phyloP scores from a whole-genome alignment of 176 grass and related monocot species.

The Guadua angustifolia region DNA sequence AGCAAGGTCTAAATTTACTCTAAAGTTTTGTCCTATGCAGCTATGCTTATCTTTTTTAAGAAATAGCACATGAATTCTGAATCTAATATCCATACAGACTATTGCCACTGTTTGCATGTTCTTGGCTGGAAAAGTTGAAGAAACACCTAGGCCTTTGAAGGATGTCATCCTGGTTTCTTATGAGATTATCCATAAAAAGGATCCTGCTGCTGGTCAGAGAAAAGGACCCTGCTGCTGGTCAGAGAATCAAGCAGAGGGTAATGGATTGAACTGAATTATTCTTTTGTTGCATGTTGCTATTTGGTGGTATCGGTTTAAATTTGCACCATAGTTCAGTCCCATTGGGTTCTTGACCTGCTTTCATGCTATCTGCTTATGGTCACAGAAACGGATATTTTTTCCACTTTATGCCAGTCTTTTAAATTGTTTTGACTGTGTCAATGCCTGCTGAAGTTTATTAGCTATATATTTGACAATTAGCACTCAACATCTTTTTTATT shows the following conservation, averaged over 20 bases:
- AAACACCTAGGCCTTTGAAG: slow-evolving; percentile 91
- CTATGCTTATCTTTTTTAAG: slow-evolving; percentile 24
- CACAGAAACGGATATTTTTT: not conserved
- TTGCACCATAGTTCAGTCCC: not conserved
- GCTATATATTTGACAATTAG: not conserved
- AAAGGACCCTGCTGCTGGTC: slow-evolving; percentile 89
- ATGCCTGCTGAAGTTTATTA: not conserved
- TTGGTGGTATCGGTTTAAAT: not conserved
- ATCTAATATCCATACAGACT: slow-evolving; percentile 61
- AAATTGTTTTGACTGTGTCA: not conserved
- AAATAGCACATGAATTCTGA: slow-evolving; percentile 15
- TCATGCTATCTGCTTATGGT: not conserved
- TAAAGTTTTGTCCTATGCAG: not conserved
- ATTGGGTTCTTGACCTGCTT: not conserved
- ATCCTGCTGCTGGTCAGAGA: slow-evolving; percentile 84
- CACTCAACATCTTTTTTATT: not conserved
- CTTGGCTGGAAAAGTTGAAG: slow-evolving; percentile 98
- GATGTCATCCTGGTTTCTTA: slow-evolving; percentile 93
- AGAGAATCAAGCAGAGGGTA: slow-evolving; percentile 98
- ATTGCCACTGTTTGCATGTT: slow-evolving; percentile 99
- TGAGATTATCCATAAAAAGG: slow-evolving; percentile 94
- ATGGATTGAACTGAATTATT: slow-evolving; percentile 17
- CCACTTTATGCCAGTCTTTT: not conserved
- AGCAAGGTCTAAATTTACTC: not conserved
- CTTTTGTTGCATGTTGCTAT: slow-evolving; percentile 21